Percentiles rank a stretch among this genome's conserved stretches.
Evolutionary conservation across 2,329 filamentous ascomycete species (phyloP).

Genomic region (Botrytis tulipae): DNA sequence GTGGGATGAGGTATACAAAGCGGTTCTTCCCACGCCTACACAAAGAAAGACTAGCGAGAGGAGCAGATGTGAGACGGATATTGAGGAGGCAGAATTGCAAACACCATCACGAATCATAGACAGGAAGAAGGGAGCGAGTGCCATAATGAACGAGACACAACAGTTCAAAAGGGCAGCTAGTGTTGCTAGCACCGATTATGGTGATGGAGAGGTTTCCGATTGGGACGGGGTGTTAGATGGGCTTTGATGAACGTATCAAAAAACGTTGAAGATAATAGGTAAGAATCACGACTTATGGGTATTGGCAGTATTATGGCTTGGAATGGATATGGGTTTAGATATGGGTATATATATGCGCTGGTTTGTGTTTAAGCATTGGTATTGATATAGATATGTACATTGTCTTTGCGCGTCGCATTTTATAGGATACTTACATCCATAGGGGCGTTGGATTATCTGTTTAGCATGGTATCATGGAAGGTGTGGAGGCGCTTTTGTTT

Average conservation of each 20-base stretch:
- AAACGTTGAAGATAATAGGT: background rate
- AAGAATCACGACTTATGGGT: background rate
- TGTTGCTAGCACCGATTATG: slow-evolving; percentile 35
- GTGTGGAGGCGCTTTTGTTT: no score
- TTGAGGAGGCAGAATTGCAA: background rate
- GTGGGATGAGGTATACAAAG: slow-evolving; percentile 4
- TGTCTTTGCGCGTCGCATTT: background rate
- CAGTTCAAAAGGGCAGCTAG: slow-evolving; percentile 22
- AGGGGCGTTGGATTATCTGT: background rate
- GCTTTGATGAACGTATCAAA: background rate
- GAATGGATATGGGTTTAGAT: background rate
- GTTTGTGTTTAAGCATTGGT: background rate
- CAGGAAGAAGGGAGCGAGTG: background rate
- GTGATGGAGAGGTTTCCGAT: slow-evolving; percentile 25
- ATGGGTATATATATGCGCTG: background rate
- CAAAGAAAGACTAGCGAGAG: background rate
- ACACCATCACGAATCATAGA: background rate
- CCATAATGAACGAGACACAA: slow-evolving; percentile 11
- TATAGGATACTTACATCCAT: background rate
- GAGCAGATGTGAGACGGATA: no score
- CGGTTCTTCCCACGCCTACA: background rate
- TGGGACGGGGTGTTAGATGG: background rate
- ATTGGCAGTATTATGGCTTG: background rate
- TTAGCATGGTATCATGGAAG: background rate
- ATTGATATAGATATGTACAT: background rate